Evolutionary conservation across 345 rosid genomes (phyloP), one percentile per base, ranked within the genome.

Genomic region (Linum lewisii): DNA sequence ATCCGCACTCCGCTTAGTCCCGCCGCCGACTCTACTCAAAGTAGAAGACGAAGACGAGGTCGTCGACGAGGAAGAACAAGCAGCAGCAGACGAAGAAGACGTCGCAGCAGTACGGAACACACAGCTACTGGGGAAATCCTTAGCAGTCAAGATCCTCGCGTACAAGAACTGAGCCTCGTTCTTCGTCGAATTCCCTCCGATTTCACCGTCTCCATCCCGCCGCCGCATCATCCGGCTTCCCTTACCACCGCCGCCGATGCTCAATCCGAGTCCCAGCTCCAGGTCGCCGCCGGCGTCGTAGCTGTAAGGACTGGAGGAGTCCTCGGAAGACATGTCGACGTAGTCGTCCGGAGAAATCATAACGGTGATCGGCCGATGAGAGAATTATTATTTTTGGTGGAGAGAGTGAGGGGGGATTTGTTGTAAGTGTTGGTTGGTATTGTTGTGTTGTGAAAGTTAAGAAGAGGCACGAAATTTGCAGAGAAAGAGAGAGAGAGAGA

Each of bases 1-100:
- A 75, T 90, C 94, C 60, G 89, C 87, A 61, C 76, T 73, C 70
- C 91, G 75, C 77, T 87, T 83, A 55, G 72, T 70, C 66, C 87
- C 86, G 68, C 83, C 77, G 64, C 73, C 71, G 63, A 65, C 71
- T 76, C 76, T 75, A 62, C 78, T 80, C 70, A 67, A 57, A 42
- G 84, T 78, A 54, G 82, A 75, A 55, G 91, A 75, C 9, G 87
- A 79, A 1, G 92, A 77, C 1, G 73, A 57, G 2, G 66, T 19
- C 0, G 91, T 72, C 0, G 82, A 68, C 0, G 84, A 74, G 0
- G 82, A 72, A 5, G 77, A 23, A 38, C 72, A 34, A 18, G 72
- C 52, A 26, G 73, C 51, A 16, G 78, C 37, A 50, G 67, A 69
- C n/a, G 53, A n/a, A 21, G 22, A 21, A 7, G 60, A 58, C 57